Base-by-base conservation (phyloP, 345 rosid species). In the Pugionium dolabratum region DNA sequence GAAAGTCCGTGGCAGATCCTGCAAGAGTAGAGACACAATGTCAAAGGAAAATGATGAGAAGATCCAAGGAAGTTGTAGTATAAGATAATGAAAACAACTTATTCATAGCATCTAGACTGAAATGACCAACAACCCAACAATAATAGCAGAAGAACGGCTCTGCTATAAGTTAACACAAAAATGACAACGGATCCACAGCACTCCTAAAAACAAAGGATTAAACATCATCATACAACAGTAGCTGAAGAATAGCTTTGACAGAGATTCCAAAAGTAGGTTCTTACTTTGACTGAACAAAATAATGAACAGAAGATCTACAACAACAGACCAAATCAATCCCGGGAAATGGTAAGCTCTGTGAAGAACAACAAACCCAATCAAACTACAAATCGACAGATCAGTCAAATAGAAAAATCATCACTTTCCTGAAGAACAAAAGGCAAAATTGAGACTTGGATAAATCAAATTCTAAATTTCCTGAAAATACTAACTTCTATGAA, bases 1-100 rank as follows among this genome's bases (percentile, higher is more conserved):
- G 80, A 95, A 95, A 56, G 99, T 95, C 28, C 99, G 78, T 9
- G 98, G 96, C 54, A 94, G 80, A 81, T 95, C 99, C 99, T 95
- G 80, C 79, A 78, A 40, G 30, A 35, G 57, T 26, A 39, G 10
- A 67, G 5, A 73, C 9, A 59, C 29, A 51, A 58, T 7, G 61
- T 55, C 68, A 44, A 27, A 25, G 18, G 36, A 2, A 50, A 32
- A 43, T 45, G 47, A 54, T 57, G 34, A 35, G 4, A 60, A 71
- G 30, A 27, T 36, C 49, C 11, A 0, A 52, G 6, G 54, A 55
- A 5, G 29, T 54, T 42, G 7, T 43, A 35, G 1, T 44, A n/a
- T 9, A 39, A 58, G 39, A 59, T 8, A 35, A 35, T 0, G 1
- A 47, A 9, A 63, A 54, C 56, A 44, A 70, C 33, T 18, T 11